Conservation (phyloP, 441 rosid species). For the Gossypium trilobum region DNA sequence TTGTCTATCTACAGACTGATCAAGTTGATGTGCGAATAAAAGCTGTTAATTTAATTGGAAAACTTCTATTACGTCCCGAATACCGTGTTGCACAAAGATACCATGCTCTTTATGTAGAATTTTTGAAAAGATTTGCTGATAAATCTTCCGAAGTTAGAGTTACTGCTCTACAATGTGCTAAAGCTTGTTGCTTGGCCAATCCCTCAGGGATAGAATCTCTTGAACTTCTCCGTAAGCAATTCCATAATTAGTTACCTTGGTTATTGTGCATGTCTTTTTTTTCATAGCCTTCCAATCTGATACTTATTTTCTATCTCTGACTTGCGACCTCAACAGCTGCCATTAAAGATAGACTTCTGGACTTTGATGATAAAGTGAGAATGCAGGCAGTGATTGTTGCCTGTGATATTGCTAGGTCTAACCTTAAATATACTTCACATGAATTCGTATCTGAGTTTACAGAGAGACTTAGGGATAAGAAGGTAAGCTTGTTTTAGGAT, state of each 20-base stretch:
- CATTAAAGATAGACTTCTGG: constrained; percentile 67
- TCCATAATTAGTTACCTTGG: constrained; percentile 4
- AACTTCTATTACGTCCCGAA: constrained; percentile 56
- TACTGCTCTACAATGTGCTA: constrained; percentile 59
- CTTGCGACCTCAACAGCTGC: constrained; percentile 46
- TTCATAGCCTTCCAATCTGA: constrained; percentile 20
- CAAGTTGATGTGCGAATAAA: constrained; percentile 91
- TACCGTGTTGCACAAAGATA: constrained; percentile 44
- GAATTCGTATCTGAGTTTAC: constrained; percentile 50
- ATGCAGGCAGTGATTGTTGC: constrained; percentile 60
- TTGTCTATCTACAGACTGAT: constrained; percentile 55
- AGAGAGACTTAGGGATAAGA: constrained; percentile 94
- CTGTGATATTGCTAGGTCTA: constrained; percentile 67
- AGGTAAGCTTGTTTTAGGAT: constrained; percentile 36
- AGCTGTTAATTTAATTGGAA: constrained; percentile 76
- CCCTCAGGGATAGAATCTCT: constrained; percentile 46
- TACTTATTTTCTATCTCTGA: constrained; percentile 17
- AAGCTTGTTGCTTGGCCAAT: constrained; percentile 59
- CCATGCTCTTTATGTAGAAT: constrained; percentile 62
- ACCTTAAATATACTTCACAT: constrained; percentile 43
- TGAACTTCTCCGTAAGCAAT: constrained; percentile 58
- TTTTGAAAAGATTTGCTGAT: constrained; percentile 79
- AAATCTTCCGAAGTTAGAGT: constrained; percentile 88
- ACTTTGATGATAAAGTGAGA: constrained; percentile 82
- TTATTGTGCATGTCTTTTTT: constrained; percentile 17